Percentiles rank a stretch among this genome's conserved stretches.
Conservation (phyloP, 2,329 filamentous ascomycete genomes). For the Colletotrichum scovillei region DNA sequence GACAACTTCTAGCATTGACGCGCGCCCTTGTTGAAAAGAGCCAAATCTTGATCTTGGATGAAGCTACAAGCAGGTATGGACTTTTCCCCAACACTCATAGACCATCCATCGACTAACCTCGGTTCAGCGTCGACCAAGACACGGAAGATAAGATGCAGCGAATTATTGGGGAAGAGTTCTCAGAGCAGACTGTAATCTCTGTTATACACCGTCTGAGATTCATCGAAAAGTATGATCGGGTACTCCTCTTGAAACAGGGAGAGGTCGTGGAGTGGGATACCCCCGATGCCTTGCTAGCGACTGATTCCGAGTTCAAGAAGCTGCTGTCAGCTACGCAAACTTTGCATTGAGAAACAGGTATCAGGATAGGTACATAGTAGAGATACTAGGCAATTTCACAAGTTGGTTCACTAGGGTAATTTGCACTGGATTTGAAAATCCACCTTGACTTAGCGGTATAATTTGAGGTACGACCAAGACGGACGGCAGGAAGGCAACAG, state of each 20-base stretch:
- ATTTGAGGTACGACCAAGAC: not conserved
- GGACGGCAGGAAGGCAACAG: not conserved
- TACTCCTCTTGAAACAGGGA: constrained; percentile 6
- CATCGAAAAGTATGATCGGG: not conserved
- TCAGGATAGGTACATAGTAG: not conserved
- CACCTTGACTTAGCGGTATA: no score
- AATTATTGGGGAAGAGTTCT: constrained; percentile 8
- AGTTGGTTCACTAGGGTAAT: not conserved
- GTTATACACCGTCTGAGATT: constrained; percentile 14
- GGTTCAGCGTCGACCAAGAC: not conserved
- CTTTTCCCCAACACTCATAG: not conserved
- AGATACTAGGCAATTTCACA: not conserved
- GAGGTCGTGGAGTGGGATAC: not conserved
- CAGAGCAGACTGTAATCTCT: constrained; percentile 4
- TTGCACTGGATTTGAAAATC: no score
- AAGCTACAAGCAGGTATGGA: constrained; percentile 25
- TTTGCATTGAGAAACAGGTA: not conserved
- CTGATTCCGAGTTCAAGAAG: constrained; percentile 6
- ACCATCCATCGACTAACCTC: not conserved
- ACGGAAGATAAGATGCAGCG: constrained; percentile 11
- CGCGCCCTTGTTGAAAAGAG: constrained; percentile 52
- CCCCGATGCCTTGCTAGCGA: not conserved
- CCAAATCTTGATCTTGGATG: constrained; percentile 11
- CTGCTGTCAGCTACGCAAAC: not conserved
- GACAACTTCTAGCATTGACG: constrained; percentile 60